Percentiles rank a stretch among this genome's conserved stretches.
These are phyloP conservation scores for Sorghum bicolor DNA, from an alignment of 176 grass and related monocot species.

Conservation along the genomic window Sorghum_bicolor_NCBIv3 NC_012872.2:11796001-11796500, in stretches of 20 bases:
- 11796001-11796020: not conserved
- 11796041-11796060: not conserved
- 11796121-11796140: slow-evolving; percentile 46
- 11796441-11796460: too few species aligned
- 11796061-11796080: not conserved
- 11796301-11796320: too few species aligned
- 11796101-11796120: slow-evolving; percentile 39
- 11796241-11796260: not conserved
- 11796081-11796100: not conserved
- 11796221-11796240: not conserved
- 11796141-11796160: slow-evolving; percentile 21
- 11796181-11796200: not conserved
- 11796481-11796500: not conserved
- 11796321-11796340: too few species aligned
- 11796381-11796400: too few species aligned
- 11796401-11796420: too few species aligned
- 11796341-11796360: too few species aligned
- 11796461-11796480: too few species aligned
- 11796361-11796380: too few species aligned
- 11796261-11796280: too few species aligned
- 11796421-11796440: too few species aligned
- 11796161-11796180: too few species aligned
- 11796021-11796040: not conserved
- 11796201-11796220: not conserved
- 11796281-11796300: too few species aligned